phyloP scores from a whole-genome alignment of 306 rosid species.

The Datisca glomerata region DNA sequence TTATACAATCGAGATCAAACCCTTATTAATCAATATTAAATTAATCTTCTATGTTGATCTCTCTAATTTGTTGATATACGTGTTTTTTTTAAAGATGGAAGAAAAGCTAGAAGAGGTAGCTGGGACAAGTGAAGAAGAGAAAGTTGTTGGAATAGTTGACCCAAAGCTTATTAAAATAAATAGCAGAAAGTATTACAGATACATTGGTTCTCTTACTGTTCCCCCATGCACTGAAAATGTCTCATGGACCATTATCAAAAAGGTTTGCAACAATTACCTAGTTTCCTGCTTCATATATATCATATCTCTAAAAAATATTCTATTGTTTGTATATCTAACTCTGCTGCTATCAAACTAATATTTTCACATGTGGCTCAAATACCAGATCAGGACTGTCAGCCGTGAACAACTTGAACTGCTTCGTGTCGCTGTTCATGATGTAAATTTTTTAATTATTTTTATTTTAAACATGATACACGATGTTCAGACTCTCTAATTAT shows the following conservation, averaged over 20 bases:
- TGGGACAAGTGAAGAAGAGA: not conserved
- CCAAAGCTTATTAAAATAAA: slow-evolving; percentile 21
- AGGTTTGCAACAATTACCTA: no score
- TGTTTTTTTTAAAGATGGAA: slow-evolving; percentile 18
- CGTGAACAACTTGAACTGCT: slow-evolving; percentile 36
- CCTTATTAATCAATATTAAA: not conserved
- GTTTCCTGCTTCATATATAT: not conserved
- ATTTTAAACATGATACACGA: no score
- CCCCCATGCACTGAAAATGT: slow-evolving; percentile 68
- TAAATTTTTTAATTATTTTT: no score
- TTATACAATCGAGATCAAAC: not conserved
- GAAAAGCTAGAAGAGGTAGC: slow-evolving; percentile 20
- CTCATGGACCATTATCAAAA: slow-evolving; percentile 36
- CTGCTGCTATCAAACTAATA: not conserved
- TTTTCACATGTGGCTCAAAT: not conserved
- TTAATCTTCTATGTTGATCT: not conserved
- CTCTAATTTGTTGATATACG: not conserved
- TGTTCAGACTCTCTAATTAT: not conserved
- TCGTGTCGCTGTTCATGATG: slow-evolving; percentile 63
- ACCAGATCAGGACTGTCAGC: slow-evolving; percentile 40
- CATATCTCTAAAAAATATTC: not conserved
- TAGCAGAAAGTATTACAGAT: slow-evolving; percentile 35
- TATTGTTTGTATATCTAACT: not conserved
- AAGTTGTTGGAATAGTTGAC: slow-evolving; percentile 21
- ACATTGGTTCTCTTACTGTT: slow-evolving; percentile 56